phyloP scores from a whole-genome alignment of 345 rosid genomes.

The Noccaea caerulescens region DNA sequence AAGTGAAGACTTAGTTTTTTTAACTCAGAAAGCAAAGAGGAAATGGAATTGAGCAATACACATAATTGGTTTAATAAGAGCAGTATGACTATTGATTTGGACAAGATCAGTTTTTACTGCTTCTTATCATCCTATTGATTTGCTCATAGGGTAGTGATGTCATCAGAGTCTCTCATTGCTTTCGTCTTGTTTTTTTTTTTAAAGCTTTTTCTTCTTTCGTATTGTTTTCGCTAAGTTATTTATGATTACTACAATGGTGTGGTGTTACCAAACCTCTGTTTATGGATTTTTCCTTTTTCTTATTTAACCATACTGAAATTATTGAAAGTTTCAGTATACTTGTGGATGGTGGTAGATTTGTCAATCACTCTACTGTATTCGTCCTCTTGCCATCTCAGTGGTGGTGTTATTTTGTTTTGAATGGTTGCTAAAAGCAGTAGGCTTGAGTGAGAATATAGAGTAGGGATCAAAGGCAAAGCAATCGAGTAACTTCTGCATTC shows the following conservation, averaged over 20 bases:
- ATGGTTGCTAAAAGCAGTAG: conserved; percentile 3
- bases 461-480: not conserved
- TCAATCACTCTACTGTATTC: not conserved
- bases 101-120: not conserved
- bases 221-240: conserved; percentile 25
- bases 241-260: conserved; percentile 36
- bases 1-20: not conserved
- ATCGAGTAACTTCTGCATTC: not conserved
- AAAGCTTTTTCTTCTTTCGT: not conserved
- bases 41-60: conserved; percentile 16
- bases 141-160: conserved; percentile 35
- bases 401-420: not conserved
- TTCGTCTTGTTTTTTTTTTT: conserved; percentile 1
- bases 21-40: not conserved
- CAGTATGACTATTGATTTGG: conserved; percentile 28
- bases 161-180: conserved; percentile 36
- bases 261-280: conserved; percentile 28
- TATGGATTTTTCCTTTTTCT: conserved; percentile 20
- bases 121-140: conserved; percentile 22
- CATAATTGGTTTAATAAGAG: conserved; percentile 22
- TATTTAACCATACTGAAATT: conserved; percentile 3
- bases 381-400: not conserved
- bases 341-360: not conserved
- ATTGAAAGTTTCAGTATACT: conserved; percentile 5
- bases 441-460: not conserved